Evolutionary conservation across 208 protist genomes (phyloP).

Genomic region (Trypanosoma melophagium): DNA sequence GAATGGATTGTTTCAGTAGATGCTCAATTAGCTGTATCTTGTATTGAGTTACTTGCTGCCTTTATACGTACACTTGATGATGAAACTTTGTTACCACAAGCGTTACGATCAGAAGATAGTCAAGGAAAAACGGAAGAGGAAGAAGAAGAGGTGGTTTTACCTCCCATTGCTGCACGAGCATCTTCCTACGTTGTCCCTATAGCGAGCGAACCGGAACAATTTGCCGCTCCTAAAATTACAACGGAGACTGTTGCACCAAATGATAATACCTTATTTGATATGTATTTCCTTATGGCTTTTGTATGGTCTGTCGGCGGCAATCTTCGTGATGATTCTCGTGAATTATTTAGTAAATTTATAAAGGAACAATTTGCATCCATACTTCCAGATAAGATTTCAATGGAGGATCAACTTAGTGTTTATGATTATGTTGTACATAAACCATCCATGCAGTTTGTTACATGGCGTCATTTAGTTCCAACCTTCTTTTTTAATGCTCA

Average conservation of each 20-base stretch:
- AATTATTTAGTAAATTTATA: constrained; percentile 88
- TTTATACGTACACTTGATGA: constrained; percentile 65
- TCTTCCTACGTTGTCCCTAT: not conserved
- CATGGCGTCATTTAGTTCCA: constrained; percentile 90
- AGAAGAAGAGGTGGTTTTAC: constrained; percentile 1
- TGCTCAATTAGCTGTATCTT: constrained; percentile 87
- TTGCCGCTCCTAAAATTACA: constrained; percentile 64
- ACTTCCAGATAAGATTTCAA: constrained; percentile 58
- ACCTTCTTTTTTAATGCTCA: constrained; percentile 86
- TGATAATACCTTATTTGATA: constrained; percentile 81
- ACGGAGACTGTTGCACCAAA: constrained; percentile 43
- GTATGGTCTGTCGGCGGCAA: constrained; percentile 96
- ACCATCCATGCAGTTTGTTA: constrained; percentile 83
- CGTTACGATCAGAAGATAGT: constrained; percentile 24
- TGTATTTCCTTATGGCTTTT: constrained; percentile 95
- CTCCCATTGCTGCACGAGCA: not conserved
- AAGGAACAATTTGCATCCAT: constrained; percentile 58
- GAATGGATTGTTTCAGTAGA: constrained; percentile 92
- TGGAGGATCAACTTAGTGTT: constrained; percentile 57
- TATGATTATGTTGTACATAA: constrained; percentile 94
- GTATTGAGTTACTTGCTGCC: constrained; percentile 88
- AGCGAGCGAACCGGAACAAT: constrained; percentile 54
- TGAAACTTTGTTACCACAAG: constrained; percentile 21
- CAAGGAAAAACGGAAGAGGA: constrained; percentile 29
- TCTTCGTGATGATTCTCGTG: constrained; percentile 83